These are phyloP conservation scores for Eutrema japonicum DNA, from an alignment of 345 rosid species.

Conservation along the genomic window DNA sequence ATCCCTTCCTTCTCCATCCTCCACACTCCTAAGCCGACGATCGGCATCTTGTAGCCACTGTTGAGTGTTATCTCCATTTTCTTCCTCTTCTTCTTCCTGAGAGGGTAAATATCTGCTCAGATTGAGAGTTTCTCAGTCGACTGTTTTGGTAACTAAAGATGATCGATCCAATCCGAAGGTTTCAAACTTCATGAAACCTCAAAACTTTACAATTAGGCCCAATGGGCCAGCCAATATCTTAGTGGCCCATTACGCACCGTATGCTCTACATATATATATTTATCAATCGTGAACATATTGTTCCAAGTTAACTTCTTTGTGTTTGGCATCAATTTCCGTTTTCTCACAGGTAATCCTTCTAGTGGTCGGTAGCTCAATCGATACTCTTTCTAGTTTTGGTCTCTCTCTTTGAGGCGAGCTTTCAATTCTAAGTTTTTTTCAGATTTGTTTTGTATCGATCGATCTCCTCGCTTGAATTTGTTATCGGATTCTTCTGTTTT, in stretches of 20 bases:
- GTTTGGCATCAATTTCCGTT: neutral
- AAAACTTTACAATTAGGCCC: neutral
- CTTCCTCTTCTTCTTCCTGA: conserved; percentile 6
- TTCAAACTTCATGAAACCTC: neutral
- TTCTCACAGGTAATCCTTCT: conserved; percentile 16
- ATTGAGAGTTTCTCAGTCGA: neutral
- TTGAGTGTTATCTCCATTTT: conserved; percentile 69
- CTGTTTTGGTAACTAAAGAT: neutral
- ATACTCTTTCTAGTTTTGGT: neutral
- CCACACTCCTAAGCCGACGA: conserved; percentile 87
- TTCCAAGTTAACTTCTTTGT: neutral
- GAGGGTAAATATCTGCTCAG: conserved; percentile 29
- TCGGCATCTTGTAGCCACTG: conserved; percentile 81
- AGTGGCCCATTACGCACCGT: conserved; percentile 21
- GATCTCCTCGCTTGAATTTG: conserved; percentile 9
- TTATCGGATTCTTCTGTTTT: conserved; percentile 21
- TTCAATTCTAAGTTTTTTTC: neutral
- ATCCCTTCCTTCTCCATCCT: conserved; percentile 70
- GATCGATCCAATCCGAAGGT: neutral
- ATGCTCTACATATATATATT: neutral
- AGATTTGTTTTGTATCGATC: conserved; percentile 6
- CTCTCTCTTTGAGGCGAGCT: neutral
- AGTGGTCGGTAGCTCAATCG: conserved; percentile 17
- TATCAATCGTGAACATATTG: neutral
- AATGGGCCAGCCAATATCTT: neutral